A percentile compares a stretch with the other conserved stretches of the same genome.
These are phyloP conservation scores for Coleophoma crateriformis DNA, from an alignment of 2,329 filamentous ascomycete species.

Conservation along the genomic window DNA sequence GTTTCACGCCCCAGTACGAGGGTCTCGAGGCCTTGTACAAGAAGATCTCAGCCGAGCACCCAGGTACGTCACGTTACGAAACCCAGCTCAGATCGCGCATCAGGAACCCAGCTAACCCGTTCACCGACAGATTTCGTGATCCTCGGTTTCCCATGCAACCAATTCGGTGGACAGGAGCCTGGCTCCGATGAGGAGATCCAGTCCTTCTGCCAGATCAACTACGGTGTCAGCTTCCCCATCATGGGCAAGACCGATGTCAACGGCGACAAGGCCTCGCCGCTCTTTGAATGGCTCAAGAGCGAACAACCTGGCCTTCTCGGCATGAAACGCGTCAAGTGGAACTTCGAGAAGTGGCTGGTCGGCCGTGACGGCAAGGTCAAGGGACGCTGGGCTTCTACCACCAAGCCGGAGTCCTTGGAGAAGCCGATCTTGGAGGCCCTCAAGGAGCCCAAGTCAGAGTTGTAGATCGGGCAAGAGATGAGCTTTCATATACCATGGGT, in stretches of 20 bases:
- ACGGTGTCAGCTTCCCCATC: conserved; percentile 87
- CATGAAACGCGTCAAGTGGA: conserved; percentile 94
- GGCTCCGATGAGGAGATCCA: conserved; percentile 72
- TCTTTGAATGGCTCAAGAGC: conserved; percentile 72
- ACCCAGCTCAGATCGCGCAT: too few relatives aligned
- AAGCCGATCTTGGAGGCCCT: conserved; percentile 65
- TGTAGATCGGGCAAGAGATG: too few relatives aligned
- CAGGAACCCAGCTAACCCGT: neutral
- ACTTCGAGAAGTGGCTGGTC: conserved; percentile 98
- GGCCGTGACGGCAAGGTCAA: conserved; percentile 81
- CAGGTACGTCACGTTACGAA: too few relatives aligned
- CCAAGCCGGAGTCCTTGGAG: conserved; percentile 80
- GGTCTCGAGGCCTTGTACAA: conserved; percentile 91
- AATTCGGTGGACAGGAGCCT: conserved; percentile 89
- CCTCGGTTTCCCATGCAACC: conserved; percentile 97
- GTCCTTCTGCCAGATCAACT: conserved; percentile 86
- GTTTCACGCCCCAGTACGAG: conserved; percentile 93
- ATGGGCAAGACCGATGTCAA: conserved; percentile 93
- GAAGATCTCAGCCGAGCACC: conserved; percentile 35
- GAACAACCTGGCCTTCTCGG: conserved; percentile 80
- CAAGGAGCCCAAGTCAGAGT: conserved; percentile 1
- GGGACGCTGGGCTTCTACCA: conserved; percentile 79
- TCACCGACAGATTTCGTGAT: conserved; percentile 72
- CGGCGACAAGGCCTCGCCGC: conserved; percentile 70
- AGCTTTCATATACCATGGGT: too few relatives aligned